Percentiles rank a stretch among this genome's conserved stretches.
phyloP scores from a whole-genome alignment of 2,329 filamentous ascomycete species.

The Penicillium expansum region DNA sequence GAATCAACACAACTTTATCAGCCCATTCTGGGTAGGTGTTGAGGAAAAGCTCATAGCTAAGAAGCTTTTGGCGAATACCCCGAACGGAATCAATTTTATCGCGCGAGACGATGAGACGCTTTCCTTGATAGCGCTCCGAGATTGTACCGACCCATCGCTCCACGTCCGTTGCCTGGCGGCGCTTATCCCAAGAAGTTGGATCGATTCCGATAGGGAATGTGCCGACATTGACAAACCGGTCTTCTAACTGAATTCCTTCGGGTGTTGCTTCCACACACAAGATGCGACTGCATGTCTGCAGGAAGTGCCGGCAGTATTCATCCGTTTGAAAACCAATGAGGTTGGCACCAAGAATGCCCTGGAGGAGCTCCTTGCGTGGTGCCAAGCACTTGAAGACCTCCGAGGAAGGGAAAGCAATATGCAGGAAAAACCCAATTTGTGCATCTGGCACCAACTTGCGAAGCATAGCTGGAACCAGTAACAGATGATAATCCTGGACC shows the following conservation, averaged over 20 bases:
- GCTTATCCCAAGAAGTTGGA: constrained; percentile 68
- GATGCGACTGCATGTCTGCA: constrained; percentile 91
- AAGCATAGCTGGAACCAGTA: constrained; percentile 85
- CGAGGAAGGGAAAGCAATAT: constrained; percentile 92
- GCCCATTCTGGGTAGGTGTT: constrained; percentile 91
- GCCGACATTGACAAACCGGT: constrained; percentile 87
- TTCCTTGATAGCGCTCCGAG: constrained; percentile 78
- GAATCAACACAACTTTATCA: constrained; percentile 83
- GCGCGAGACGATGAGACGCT: constrained; percentile 85
- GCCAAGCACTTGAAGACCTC: constrained; percentile 93
- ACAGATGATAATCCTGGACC: constrained; percentile 93
- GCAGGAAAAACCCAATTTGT: constrained; percentile 93
- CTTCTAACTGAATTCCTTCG: constrained; percentile 84
- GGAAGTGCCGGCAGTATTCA: constrained; percentile 90
- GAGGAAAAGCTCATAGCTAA: constrained; percentile 89
- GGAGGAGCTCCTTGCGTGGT: constrained; percentile 78
- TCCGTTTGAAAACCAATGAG: constrained; percentile 90
- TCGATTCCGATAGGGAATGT: constrained; percentile 89
- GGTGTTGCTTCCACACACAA: constrained; percentile 85
- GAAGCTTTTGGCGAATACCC: constrained; percentile 87
- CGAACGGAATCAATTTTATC: constrained; percentile 93
- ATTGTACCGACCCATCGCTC: constrained; percentile 75
- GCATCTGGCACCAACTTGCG: constrained; percentile 83
- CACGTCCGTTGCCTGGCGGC: constrained; percentile 71
- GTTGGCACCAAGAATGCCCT: constrained; percentile 91